Evolutionary conservation across 768 basidiomycete genomes (phyloP), one percentile per base, ranked within the genome.

Genomic region (Tulasnella sp.): DNA sequence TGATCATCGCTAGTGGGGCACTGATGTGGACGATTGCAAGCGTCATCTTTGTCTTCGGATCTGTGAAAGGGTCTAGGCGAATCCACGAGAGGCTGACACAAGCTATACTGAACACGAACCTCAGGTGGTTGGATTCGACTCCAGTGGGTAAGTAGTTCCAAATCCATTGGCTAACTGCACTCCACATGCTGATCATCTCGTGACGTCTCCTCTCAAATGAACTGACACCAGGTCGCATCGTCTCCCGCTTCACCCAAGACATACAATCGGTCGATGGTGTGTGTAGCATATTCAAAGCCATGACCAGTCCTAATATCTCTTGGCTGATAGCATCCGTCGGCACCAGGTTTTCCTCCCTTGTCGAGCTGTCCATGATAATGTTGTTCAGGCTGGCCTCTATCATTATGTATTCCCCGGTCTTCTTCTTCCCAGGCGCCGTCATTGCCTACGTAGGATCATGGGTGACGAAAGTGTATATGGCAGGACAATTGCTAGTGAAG

Each of bases 71-170:
- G 1, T 81, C 81, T 2, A 71, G 74, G 57, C 67, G 60, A 4
- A 78, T 86, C 12, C 83, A 85, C 64, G 65, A 66, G 21, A 68
- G 73, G 59, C 73, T 86, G 0, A 61, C 84, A 3, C 68, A 75
- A 25, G 75, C 81, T 11, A 67, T 85, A 0, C 67, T 85, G 12
- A 75, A 79, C 3, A 78, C 81, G 3, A 84, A 84, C 1, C 67
- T 85, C 17, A 49, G 65, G n/a, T 67, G 63, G 62, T 53, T 66
- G 25, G 66, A 67, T 53, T 52, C 56, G 29, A 65, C 65, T 8
- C 66, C 66, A 1, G 53, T 58, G 11, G 66, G 66, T n/a, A 45
- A 65, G n/a, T n/a, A n/a, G n/a, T n/a, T n/a, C n/a, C n/a, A n/a
- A n/a, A n/a, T n/a, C n/a, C n/a, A n/a, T n/a, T n/a, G n/a, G n/a